Conservation (phyloP, 2,329 filamentous ascomycete genomes). For the Raffaelea arxii region DNA sequence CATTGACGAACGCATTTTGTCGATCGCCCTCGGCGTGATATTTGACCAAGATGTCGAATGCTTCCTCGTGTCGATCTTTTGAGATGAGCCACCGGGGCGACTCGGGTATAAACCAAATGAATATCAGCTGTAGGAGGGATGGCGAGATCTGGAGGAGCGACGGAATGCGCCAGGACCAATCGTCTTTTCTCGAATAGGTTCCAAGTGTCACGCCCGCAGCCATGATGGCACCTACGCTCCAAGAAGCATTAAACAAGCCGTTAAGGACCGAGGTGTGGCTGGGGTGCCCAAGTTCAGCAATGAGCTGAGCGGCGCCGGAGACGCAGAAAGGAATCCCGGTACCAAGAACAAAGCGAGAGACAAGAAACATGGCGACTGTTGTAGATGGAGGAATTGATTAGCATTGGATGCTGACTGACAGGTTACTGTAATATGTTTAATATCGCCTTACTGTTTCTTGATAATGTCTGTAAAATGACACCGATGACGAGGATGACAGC, state of each 20-base stretch:
- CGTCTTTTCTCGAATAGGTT: slow-evolving; percentile 18
- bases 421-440: neutral
- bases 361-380: neutral
- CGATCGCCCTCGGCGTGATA: slow-evolving; percentile 9
- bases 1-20: slow-evolving; percentile 5
- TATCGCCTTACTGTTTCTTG: slow-evolving; percentile 12
- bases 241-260: slow-evolving; percentile 71
- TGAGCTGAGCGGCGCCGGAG: slow-evolving; percentile 16
- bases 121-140: slow-evolving; percentile 4
- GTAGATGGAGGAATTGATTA: no score
- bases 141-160: slow-evolving; percentile 26
- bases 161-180: slow-evolving; percentile 29
- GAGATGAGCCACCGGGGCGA: slow-evolving; percentile 6
- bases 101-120: slow-evolving; percentile 8
- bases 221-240: slow-evolving; percentile 62
- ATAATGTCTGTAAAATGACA: slow-evolving; percentile 24
- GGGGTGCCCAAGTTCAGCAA: slow-evolving; percentile 61
- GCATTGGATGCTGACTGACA: no score
- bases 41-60: slow-evolving; percentile 8
- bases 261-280: slow-evolving; percentile 67
- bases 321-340: slow-evolving; percentile 42
- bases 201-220: slow-evolving; percentile 69
- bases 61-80: slow-evolving; percentile 8
- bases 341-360: slow-evolving; percentile 25
- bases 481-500: slow-evolving; percentile 26